Evolutionary conservation across 2,329 filamentous ascomycete genomes (phyloP), one percentile per base, ranked within the genome.

Genomic region (Ustilaginoidea virens): DNA sequence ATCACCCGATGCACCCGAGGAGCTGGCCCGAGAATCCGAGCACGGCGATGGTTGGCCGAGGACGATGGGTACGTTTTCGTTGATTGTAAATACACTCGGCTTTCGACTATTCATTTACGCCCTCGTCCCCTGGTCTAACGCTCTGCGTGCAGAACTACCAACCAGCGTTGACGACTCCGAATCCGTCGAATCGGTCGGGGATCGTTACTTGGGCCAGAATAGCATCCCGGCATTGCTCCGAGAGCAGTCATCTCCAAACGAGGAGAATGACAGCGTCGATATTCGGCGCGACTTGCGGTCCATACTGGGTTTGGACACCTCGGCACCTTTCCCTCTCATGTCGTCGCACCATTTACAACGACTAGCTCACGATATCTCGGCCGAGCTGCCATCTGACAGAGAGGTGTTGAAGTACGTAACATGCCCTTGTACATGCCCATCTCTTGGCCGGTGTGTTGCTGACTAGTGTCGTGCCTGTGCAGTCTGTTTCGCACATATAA

Each of bases 251-350:
- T 62, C 64, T 3, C 52, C 63, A 22, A 62, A 56, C 36, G 61
- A 66, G 31, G 60, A 63, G 33, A 59, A 58, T 32, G 58, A 66
- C 30, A 61, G 57, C 26, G 58, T 63, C 42, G 67, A 69, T 38
- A 73, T 76, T 29, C 65, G 71, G 29, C 63, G 65, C 40, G 71
- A 76, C 48, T 75, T 76, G 61, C 61, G 70, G 33, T 73, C 72
- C 24, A 75, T 77, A 28, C 56, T 76, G 15, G 72, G 72, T 10
- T 55, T 77, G 20, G 71, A 77, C 42, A 74, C 69, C 32, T 74
- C 70, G 19, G 71, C 72, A 17, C 70, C 72, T 3, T 77, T 75
- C 41, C 72, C 72, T 16, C 59, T 77, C 41, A 77, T 76, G 72
- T 76, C 72, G 6, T 58, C 65, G 12, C 60, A 63, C 18, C 70